Evolutionary conservation across 257 asterid genomes (phyloP), one percentile per base, ranked within the genome.

Genomic region (Cinchona pubescens): DNA sequence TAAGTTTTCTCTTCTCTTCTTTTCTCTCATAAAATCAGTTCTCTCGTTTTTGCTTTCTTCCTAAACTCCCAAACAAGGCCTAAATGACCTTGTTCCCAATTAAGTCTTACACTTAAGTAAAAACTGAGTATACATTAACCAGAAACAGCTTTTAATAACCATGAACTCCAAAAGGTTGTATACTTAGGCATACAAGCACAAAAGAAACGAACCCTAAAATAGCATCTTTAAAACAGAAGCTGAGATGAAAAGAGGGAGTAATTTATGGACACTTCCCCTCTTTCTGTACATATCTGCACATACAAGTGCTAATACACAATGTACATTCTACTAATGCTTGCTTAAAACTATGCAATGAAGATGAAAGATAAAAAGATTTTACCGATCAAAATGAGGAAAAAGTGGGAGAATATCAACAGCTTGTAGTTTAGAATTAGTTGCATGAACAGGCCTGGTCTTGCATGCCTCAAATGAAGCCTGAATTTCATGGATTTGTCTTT

Each of bases 331-430:
- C 1, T 40, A 35, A 62, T 11, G 48, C 72, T 69, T 56, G 13
- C 13, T 45, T 19, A 30, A 69, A 66, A 48, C 63, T 69, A 69
- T 29, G 40, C 55, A 69, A 70, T 55, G 29, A 48, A 76, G 65
- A 80, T 43, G 72, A 55, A 70, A 81, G 64, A 45, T 56, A 27
- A 63, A 66, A 75, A 64, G 70, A 70, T 56, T n/a, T 37, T 86
- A 91, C 98, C 98, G 81, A 73, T 92, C 94, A 83, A 90, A 89
- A 81, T 90, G 87, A 37, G 99, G 99, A 60, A 91, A 75, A 34
- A 92, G 93, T 4, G 97, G 98, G 69, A 92, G 89, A 84, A 88
- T 78, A 80, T 93, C 89, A 75, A 72, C 80, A 32, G 97, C 94
- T 58, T 79, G 85, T 51, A 95, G 84, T 77, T 76, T 81, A 45